phyloP scores from a whole-genome alignment of 2,329 filamentous ascomycete species.

The Fusarium abutilonis region DNA sequence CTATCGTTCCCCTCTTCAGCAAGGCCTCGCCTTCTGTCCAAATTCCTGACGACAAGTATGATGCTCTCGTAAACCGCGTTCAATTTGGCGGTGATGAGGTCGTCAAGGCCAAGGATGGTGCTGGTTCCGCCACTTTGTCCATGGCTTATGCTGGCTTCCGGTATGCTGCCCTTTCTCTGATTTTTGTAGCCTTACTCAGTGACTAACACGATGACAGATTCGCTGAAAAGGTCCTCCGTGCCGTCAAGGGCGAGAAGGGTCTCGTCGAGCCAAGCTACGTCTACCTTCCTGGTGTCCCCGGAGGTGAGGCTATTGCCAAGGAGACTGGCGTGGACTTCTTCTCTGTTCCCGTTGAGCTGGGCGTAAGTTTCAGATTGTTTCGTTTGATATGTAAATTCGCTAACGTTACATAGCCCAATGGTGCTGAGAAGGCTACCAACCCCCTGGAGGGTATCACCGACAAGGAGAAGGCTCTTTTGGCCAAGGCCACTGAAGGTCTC shows the following conservation, averaged over 20 bases:
- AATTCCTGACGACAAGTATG: slow-evolving; percentile 90
- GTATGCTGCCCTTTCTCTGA: slow-evolving; percentile 54
- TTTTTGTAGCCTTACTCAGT: not conserved
- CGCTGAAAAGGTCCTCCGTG: slow-evolving; percentile 92
- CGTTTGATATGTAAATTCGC: slow-evolving; percentile 39
- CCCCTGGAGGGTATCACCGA: slow-evolving; percentile 80
- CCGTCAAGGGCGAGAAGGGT: slow-evolving; percentile 86
- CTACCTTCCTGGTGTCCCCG: slow-evolving; percentile 89
- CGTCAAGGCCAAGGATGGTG: slow-evolving; percentile 92
- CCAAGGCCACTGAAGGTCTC: slow-evolving; percentile 78
- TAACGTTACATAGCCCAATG: slow-evolving; percentile 69
- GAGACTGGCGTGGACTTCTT: slow-evolving; percentile 90
- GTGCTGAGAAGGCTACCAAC: slow-evolving; percentile 87
- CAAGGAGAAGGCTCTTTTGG: slow-evolving; percentile 88
- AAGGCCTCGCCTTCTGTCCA: slow-evolving; percentile 81
- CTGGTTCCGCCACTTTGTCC: slow-evolving; percentile 88
- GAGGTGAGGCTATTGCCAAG: slow-evolving; percentile 86
- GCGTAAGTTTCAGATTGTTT: slow-evolving; percentile 68
- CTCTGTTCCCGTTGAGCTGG: slow-evolving; percentile 94
- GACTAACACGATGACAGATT: slow-evolving; percentile 66
- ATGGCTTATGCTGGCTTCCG: slow-evolving; percentile 97
- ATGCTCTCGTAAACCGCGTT: slow-evolving; percentile 90
- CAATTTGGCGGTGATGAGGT: slow-evolving; percentile 99
- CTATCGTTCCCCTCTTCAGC: slow-evolving; percentile 97
- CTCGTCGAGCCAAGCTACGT: slow-evolving; percentile 95